Evolutionary conservation across 176 grass and related monocot species (phyloP).

Genomic region (Carex myosuroides): DNA sequence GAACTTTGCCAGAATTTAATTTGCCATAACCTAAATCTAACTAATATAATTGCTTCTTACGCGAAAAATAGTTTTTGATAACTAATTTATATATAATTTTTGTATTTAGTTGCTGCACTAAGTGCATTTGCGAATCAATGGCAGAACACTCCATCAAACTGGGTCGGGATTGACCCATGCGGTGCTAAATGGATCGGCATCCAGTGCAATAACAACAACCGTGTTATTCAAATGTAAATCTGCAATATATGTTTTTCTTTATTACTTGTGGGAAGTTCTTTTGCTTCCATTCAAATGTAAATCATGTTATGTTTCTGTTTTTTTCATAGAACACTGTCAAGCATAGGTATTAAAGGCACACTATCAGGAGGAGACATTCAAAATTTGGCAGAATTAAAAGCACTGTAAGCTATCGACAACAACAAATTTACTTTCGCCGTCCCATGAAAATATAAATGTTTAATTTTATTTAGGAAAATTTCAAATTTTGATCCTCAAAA

Average conservation of each 20-base stretch:
- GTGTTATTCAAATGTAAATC: constrained; percentile 48
- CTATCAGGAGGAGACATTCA: constrained; percentile 76
- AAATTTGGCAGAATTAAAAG: constrained; percentile 33
- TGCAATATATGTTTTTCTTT: background rate
- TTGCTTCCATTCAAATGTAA: background rate
- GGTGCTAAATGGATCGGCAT: constrained; percentile 60
- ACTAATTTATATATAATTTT: background rate
- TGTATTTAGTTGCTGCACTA: constrained; percentile 37
- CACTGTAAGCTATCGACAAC: constrained; percentile 27
- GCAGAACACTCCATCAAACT: constrained; percentile 50
- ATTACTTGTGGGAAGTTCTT: background rate
- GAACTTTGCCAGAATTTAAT: background rate
- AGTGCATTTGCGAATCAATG: constrained; percentile 30
- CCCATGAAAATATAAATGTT: too few species aligned
- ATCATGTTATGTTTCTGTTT: constrained; percentile 1
- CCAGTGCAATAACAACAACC: constrained; percentile 18
- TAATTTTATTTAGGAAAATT: too few species aligned
- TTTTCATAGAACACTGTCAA: constrained; percentile 52
- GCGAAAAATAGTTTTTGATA: background rate
- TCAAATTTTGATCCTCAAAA: too few species aligned
- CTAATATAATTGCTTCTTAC: background rate
- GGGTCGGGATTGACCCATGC: constrained; percentile 62
- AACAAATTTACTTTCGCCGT: background rate
- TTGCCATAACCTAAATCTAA: background rate
- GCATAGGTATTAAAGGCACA: constrained; percentile 44